Evolutionary conservation across 306 rosid species (phyloP).

Genomic region (Trichosanthes truncata): DNA sequence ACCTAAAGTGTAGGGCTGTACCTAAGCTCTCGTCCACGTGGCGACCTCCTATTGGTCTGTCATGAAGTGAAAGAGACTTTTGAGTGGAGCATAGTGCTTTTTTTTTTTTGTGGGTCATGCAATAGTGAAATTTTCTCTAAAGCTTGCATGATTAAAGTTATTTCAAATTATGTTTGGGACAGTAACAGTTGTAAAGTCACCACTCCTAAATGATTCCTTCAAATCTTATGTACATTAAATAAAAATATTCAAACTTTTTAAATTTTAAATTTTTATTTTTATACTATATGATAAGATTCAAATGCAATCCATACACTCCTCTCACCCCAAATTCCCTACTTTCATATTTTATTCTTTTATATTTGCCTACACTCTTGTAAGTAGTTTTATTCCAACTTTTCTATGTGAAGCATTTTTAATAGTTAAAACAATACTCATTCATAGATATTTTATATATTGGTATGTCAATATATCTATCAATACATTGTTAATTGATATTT

Average conservation of each 20-base stretch:
- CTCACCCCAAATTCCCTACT: not conserved
- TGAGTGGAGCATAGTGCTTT: not conserved
- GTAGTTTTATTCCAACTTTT: too few species aligned
- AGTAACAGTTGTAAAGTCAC: slow-evolving; percentile 7
- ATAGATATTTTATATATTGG: too few species aligned
- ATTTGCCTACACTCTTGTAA: not conserved
- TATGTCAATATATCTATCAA: too few species aligned
- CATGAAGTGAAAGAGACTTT: not conserved
- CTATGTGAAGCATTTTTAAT: not conserved
- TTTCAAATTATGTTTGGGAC: slow-evolving; percentile 1
- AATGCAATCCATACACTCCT: not conserved
- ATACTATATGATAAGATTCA: not conserved
- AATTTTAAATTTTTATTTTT: not conserved
- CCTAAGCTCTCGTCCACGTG: not conserved
- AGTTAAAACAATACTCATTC: too few species aligned
- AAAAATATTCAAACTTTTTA: not conserved
- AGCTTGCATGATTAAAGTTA: slow-evolving; percentile 5
- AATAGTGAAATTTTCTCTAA: not conserved
- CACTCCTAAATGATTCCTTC: slow-evolving; percentile 4
- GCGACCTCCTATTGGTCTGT: not conserved
- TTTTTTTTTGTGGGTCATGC: not conserved
- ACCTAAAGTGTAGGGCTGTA: not conserved
- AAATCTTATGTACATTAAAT: not conserved
- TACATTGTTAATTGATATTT: too few species aligned
- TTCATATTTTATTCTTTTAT: not conserved